These are phyloP conservation scores for Aspergillus pseudotamarii DNA, from an alignment of 2,329 filamentous ascomycete species.

Conservation along the genomic window DNA sequence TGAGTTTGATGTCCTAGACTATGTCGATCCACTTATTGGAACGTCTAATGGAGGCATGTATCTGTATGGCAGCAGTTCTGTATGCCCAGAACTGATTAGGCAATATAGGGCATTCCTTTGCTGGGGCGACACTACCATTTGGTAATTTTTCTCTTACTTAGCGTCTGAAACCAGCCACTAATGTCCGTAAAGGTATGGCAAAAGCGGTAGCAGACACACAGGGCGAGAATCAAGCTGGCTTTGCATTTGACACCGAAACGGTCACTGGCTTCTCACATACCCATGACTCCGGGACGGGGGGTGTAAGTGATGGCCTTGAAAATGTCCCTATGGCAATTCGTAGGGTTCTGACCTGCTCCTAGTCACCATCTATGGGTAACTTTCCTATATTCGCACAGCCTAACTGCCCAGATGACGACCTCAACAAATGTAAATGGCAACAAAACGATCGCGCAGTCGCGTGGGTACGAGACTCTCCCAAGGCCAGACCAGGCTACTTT, in stretches of 20 bases:
- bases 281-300: conserved; percentile 58
- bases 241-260: conserved; percentile 53
- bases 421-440: conserved; percentile 65
- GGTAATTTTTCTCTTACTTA: conserved; percentile 31
- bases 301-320: conserved; percentile 32
- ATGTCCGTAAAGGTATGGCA: conserved; percentile 49
- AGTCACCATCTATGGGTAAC: conserved; percentile 62
- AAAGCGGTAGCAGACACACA: conserved; percentile 60
- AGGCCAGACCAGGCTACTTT: conserved; percentile 68
- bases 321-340: background rate
- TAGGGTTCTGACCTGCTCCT: conserved; percentile 3
- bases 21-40: conserved; percentile 58
- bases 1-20: conserved; percentile 41
- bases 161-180: conserved; percentile 2
- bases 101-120: conserved; percentile 56
- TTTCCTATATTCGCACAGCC: conserved; percentile 72
- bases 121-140: conserved; percentile 59
- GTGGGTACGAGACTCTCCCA: conserved; percentile 56
- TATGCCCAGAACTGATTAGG: background rate
- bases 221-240: conserved; percentile 60
- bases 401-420: conserved; percentile 61
- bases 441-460: conserved; percentile 53
- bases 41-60: conserved; percentile 52
- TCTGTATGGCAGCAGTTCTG: background rate
- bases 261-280: conserved; percentile 57